A percentile compares a stretch with the other conserved stretches of the same genome.
These are phyloP conservation scores for Ganoderma resinaceum DNA, from an alignment of 1,284 basidiomycete genomes.

Conservation along the genomic window DNA sequence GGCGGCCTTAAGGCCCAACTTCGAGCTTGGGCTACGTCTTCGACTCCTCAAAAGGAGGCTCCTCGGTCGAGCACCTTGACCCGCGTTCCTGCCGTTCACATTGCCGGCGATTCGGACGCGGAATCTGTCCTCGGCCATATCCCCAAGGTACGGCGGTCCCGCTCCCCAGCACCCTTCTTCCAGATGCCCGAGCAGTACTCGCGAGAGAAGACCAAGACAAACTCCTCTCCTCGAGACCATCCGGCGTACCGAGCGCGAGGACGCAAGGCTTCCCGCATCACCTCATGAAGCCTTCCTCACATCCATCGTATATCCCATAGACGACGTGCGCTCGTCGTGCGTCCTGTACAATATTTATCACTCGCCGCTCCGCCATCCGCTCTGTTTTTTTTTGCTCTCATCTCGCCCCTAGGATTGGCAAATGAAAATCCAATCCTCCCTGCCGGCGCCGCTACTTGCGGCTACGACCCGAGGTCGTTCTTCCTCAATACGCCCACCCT, in stretches of 20 bases:
- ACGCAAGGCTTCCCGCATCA: conserved; percentile 36
- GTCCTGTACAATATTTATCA: conserved; percentile 34
- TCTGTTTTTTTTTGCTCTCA: conserved; percentile 23
- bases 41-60: conserved; percentile 26
- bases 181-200: conserved; percentile 26
- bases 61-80: conserved; percentile 32
- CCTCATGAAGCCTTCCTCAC: conserved; percentile 30
- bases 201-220: conserved; percentile 28
- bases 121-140: conserved; percentile 1
- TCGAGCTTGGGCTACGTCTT: conserved; percentile 29
- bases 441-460: conserved; percentile 26
- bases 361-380: conserved; percentile 18
- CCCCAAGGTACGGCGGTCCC: conserved; percentile 19
- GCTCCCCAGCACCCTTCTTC: conserved; percentile 27
- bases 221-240: conserved; percentile 33
- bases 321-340: conserved; percentile 23
- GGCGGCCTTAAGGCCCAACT: conserved; percentile 35
- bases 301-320: conserved; percentile 20
- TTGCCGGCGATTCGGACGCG: conserved; percentile 17
- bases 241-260: conserved; percentile 41
- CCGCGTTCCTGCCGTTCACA: conserved; percentile 20
- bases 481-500: conserved; percentile 9
- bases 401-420: conserved; percentile 33
- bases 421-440: conserved; percentile 31
- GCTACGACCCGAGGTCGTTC: conserved; percentile 26